Conservation (phyloP, 176 grass and related monocot genomes). For the maize (Zea mays) region DNA sequence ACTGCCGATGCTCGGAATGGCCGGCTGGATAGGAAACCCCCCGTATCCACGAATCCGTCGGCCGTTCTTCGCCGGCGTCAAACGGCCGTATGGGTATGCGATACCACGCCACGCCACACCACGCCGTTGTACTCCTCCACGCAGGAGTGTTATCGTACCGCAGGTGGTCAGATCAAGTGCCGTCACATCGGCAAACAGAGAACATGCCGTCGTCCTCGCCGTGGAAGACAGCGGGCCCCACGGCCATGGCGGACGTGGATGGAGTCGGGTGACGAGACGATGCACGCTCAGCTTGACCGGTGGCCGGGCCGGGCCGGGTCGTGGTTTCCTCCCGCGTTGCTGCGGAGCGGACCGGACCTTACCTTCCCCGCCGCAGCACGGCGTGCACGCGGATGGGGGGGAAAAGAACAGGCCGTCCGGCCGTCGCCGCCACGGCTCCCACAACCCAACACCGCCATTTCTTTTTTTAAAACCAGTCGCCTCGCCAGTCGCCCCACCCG, state of each 20-base stretch:
- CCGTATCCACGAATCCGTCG: too few species aligned
- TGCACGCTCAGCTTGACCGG: neutral
- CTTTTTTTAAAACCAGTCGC: neutral
- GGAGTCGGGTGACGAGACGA: neutral
- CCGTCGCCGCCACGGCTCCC: neutral
- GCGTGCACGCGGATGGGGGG: conserved; percentile 2
- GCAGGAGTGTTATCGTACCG: too few species aligned
- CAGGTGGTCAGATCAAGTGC: neutral
- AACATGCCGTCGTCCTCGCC: neutral
- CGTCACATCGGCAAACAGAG: neutral
- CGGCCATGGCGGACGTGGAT: conserved; percentile 1
- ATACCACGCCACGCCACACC: too few species aligned
- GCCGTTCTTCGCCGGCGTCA: too few species aligned
- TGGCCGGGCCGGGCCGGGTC: neutral
- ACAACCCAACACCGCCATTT: neutral
- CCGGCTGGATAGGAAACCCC: too few species aligned
- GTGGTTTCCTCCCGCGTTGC: conserved; percentile 19
- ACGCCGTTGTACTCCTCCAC: too few species aligned
- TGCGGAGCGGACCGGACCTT: neutral
- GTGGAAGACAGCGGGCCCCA: too few species aligned
- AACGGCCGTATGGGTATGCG: too few species aligned
- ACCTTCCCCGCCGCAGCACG: neutral
- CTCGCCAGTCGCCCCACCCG: neutral
- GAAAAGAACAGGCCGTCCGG: neutral
- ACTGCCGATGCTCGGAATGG: too few species aligned